A percentile compares a stretch with the other conserved stretches of the same genome.
phyloP scores from a whole-genome alignment of 2,329 filamentous ascomycete species.

The Colletotrichum coccodes region DNA sequence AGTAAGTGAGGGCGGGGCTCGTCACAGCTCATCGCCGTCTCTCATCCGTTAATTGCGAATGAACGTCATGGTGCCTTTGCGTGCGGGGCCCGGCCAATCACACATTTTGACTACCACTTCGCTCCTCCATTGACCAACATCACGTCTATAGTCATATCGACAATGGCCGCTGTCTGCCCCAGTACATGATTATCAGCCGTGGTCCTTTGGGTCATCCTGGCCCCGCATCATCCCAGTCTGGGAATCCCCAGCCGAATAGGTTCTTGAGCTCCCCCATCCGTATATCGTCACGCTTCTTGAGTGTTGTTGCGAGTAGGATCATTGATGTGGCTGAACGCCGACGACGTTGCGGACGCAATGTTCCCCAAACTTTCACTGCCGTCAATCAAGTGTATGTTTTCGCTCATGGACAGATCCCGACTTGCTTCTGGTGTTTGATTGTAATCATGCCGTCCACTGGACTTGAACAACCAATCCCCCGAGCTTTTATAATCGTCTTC shows the following conservation, averaged over 20 bases:
- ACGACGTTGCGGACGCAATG: background rate
- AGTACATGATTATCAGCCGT: too few relatives aligned
- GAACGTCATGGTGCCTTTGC: background rate
- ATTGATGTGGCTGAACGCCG: background rate
- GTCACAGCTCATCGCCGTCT: background rate
- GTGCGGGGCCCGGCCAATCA: background rate
- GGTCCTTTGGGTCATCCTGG: too few relatives aligned
- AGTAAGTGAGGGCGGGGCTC: background rate
- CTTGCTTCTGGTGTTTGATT: background rate
- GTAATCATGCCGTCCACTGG: background rate
- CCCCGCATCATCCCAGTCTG: background rate
- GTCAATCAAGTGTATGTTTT: background rate
- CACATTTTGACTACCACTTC: background rate
- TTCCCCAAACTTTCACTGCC: too few relatives aligned
- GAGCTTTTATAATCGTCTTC: background rate
- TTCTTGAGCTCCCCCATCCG: background rate
- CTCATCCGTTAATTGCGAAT: background rate
- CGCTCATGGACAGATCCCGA: background rate
- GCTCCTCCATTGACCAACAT: background rate
- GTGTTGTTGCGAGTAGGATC: background rate
- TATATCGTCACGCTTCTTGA: background rate
- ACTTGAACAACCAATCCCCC: background rate
- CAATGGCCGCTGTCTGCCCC: too few relatives aligned
- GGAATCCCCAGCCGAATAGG: background rate
- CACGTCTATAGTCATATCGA: background rate